Evolutionary conservation across 352 stramenopile species (phyloP).

Genomic region (Phytophthora europaea): DNA sequence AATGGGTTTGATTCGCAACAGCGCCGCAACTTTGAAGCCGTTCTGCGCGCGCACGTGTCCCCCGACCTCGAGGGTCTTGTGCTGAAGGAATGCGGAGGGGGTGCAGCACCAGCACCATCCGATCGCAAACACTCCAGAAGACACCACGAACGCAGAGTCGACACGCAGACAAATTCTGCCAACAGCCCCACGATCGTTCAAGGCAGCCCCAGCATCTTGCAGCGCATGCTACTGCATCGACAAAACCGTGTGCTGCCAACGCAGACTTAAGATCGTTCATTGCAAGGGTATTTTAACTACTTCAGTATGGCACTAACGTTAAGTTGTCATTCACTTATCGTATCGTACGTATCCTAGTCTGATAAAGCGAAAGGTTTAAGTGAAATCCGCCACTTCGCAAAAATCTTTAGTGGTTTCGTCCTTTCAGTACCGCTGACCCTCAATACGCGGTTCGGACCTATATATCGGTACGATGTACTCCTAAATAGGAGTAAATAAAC

Average conservation of each 20-base stretch:
- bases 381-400: not conserved
- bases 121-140: slow-evolving; percentile 1
- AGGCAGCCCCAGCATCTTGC: slow-evolving; percentile 55
- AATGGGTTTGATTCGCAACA: slow-evolving; percentile 7
- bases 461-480: not conserved
- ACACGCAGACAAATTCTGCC: not conserved
- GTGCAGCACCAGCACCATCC: not conserved
- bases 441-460: not conserved
- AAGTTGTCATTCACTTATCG: not conserved
- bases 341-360: not conserved
- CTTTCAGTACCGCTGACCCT: not conserved
- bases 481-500: not conserved
- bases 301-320: too few species aligned
- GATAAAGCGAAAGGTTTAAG: not conserved
- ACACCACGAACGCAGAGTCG: not conserved
- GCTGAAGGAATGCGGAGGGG: slow-evolving; percentile 11
- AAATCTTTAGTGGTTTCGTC: not conserved
- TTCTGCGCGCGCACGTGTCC: slow-evolving; percentile 11
- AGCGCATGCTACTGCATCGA: slow-evolving; percentile 68
- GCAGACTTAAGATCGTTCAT: slow-evolving; percentile 6
- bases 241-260: slow-evolving; percentile 58
- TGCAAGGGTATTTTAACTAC: too few species aligned
- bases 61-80: slow-evolving; percentile 3
- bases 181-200: slow-evolving; percentile 17
- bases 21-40: slow-evolving; percentile 12